phyloP scores from a whole-genome alignment of 1,284 basidiomycete species.

The Cerioporus squamosus region DNA sequence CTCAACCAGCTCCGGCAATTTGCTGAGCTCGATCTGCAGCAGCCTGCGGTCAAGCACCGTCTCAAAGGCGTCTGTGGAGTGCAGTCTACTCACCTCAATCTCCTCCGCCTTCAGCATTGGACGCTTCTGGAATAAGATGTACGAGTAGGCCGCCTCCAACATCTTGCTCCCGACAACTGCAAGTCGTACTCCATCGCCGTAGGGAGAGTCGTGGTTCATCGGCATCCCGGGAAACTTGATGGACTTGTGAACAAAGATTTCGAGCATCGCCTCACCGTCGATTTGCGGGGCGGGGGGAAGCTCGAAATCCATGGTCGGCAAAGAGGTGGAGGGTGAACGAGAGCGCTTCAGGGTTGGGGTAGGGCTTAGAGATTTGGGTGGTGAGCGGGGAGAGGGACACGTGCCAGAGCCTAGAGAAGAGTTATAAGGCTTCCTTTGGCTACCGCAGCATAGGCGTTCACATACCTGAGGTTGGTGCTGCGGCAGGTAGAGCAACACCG shows the following conservation, averaged over 20 bases:
- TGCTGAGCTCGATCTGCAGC: slow-evolving; percentile 31
- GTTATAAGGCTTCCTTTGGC: slow-evolving; percentile 18
- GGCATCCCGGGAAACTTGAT: slow-evolving; percentile 50
- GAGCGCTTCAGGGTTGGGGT: slow-evolving; percentile 33
- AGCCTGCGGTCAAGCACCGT: slow-evolving; percentile 22
- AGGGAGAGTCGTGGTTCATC: slow-evolving; percentile 42
- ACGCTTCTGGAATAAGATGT: slow-evolving; percentile 53
- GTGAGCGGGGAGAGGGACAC: slow-evolving; percentile 30
- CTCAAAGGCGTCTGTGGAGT: background rate
- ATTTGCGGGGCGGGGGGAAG: slow-evolving; percentile 40
- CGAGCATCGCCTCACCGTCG: slow-evolving; percentile 57
- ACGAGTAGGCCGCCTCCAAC: slow-evolving; percentile 54
- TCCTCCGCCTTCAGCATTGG: slow-evolving; percentile 55
- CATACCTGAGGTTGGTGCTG: slow-evolving; percentile 17
- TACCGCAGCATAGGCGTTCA: slow-evolving; percentile 13
- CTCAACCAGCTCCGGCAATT: slow-evolving; percentile 49
- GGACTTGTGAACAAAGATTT: slow-evolving; percentile 71
- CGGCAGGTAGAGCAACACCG: slow-evolving; percentile 8
- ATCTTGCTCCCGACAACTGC: slow-evolving; percentile 55
- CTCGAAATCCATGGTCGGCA: slow-evolving; percentile 29
- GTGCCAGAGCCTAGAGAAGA: slow-evolving; percentile 28
- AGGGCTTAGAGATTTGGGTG: slow-evolving; percentile 25
- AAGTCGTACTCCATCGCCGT: slow-evolving; percentile 63
- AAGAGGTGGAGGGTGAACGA: slow-evolving; percentile 25
- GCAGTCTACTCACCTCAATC: slow-evolving; percentile 49